Evolutionary conservation across 164 flowering plant genomes (phyloP).

Genomic region (Vitis cinerea): DNA sequence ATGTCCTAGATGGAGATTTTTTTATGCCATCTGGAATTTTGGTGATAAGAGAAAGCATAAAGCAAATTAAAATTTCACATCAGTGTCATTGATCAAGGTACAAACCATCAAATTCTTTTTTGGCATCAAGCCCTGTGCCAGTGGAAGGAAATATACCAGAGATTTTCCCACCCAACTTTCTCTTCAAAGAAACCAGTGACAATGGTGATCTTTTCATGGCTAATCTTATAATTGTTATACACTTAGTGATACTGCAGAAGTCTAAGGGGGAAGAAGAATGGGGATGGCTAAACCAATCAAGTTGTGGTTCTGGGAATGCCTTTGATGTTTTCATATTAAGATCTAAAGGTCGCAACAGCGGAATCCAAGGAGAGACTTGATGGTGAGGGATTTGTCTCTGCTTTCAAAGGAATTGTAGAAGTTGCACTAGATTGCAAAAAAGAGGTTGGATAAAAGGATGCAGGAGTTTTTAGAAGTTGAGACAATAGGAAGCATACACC

Average conservation of each 20-base stretch:
- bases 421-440: not conserved
- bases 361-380: conserved; percentile 1
- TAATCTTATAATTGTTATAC: no score
- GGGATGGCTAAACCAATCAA: no score
- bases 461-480: not conserved
- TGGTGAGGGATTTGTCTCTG: conserved; percentile 1
- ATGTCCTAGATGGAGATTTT: not conserved
- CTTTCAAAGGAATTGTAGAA: not conserved
- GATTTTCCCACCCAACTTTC: not conserved
- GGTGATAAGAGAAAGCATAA: not conserved
- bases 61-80: not conserved
- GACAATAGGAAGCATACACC: no score
- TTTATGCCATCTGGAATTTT: not conserved
- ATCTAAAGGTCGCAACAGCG: not conserved
- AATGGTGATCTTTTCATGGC: no score
- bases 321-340: not conserved
- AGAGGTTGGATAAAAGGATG: not conserved
- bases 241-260: no score
- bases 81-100: conserved; percentile 1
- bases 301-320: not conserved
- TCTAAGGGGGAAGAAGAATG: no score
- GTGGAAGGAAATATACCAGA: not conserved
- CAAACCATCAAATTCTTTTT: not conserved
- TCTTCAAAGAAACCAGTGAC: no score
- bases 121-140: not conserved